These are phyloP conservation scores for Podospora appendiculata DNA, from an alignment of 495 filamentous ascomycete genomes.

Conservation along the genomic window DNA sequence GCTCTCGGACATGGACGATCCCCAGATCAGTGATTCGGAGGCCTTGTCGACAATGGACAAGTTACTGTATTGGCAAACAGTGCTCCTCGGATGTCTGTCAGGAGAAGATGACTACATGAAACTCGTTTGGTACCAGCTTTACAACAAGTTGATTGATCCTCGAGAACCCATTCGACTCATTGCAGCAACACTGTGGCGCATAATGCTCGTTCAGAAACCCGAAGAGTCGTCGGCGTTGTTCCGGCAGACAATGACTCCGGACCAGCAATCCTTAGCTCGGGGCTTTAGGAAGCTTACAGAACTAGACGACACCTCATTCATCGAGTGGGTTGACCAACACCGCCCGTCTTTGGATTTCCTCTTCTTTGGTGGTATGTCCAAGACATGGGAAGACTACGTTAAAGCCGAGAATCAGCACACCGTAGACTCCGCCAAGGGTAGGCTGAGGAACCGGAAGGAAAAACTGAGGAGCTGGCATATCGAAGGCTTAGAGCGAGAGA, in stretches of 20 bases:
- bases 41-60: constrained; percentile 66
- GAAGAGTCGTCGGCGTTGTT: constrained; percentile 70
- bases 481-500: constrained; percentile 59
- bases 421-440: constrained; percentile 58
- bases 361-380: constrained; percentile 71
- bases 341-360: constrained; percentile 70
- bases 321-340: constrained; percentile 81
- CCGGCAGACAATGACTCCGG: constrained; percentile 53
- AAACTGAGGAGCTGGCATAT: constrained; percentile 69
- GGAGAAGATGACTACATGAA: constrained; percentile 68
- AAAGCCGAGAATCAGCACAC: constrained; percentile 67
- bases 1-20: constrained; percentile 73
- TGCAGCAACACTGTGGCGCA: constrained; percentile 79
- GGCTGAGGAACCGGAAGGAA: constrained; percentile 70
- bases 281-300: constrained; percentile 81
- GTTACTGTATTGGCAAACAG: constrained; percentile 90
- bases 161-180: constrained; percentile 59
- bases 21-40: constrained; percentile 45
- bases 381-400: constrained; percentile 80
- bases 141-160: constrained; percentile 66
- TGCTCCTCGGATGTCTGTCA: constrained; percentile 70
- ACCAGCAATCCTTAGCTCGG: constrained; percentile 63
- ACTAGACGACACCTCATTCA: constrained; percentile 77
- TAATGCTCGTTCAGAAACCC: constrained; percentile 88
- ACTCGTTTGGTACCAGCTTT: constrained; percentile 83